Evolutionary conservation across 345 rosid genomes (phyloP).

Genomic region (Citrus cavaleriei): DNA sequence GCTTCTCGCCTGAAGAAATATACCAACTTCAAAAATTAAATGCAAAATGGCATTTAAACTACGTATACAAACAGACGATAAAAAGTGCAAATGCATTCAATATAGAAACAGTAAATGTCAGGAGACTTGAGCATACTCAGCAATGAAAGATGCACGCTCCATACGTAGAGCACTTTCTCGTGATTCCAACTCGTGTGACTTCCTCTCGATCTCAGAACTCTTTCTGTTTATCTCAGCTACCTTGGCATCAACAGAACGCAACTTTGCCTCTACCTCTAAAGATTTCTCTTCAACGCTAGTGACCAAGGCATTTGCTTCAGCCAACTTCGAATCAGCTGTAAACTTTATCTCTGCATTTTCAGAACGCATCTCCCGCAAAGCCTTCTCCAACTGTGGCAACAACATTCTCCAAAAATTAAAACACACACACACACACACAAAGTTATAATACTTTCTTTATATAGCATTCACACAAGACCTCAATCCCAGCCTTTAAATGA

Average conservation of each 20-base stretch:
- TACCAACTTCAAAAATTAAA: conserved; percentile 5
- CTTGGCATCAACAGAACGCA: conserved; percentile 80
- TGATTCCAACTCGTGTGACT: conserved; percentile 66
- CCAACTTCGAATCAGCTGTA: conserved; percentile 83
- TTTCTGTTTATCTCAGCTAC: conserved; percentile 94
- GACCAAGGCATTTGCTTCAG: conserved; percentile 83
- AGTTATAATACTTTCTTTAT: not conserved
- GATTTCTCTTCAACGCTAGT: conserved; percentile 79
- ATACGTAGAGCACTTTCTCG: conserved; percentile 59
- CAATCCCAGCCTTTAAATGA: not conserved
- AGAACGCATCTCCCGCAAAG: conserved; percentile 76
- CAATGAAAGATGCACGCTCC: conserved; percentile 68
- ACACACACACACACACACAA: not conserved
- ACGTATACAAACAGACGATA: not conserved
- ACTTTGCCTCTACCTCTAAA: conserved; percentile 75
- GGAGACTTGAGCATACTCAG: conserved; percentile 57
- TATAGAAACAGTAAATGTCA: not conserved
- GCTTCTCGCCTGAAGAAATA: conserved; percentile 58
- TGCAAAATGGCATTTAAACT: not conserved
- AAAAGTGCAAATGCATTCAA: not conserved
- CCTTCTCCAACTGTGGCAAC: conserved; percentile 71
- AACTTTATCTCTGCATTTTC: conserved; percentile 90
- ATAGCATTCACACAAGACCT: not conserved
- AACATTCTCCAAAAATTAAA: conserved; percentile 13
- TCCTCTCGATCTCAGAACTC: conserved; percentile 78